Evolutionary conservation across 768 basidiomycete genomes (phyloP).

Genomic region (Leccinum boreale): DNA sequence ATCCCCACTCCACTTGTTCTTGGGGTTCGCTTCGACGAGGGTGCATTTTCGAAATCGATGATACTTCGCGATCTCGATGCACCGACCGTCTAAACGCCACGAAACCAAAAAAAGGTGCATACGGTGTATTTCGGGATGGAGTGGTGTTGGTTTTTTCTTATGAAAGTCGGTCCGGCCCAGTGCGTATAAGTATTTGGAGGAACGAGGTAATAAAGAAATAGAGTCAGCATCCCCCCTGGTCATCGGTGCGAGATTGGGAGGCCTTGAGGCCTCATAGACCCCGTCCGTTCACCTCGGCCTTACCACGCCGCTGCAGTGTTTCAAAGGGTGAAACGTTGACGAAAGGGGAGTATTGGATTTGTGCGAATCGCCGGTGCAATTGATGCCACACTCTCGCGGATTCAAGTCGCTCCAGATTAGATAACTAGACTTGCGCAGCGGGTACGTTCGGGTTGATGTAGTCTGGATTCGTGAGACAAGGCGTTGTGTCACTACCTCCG

Average conservation of each 20-base stretch:
- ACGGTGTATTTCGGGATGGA: neutral
- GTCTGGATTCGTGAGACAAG: neutral
- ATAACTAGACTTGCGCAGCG: neutral
- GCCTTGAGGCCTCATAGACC: neutral
- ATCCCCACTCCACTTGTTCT: neutral
- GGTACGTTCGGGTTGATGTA: neutral
- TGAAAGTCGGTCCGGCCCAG: neutral
- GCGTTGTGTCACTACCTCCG: neutral
- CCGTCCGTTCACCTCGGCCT: neutral
- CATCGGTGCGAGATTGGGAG: neutral
- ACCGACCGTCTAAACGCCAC: neutral
- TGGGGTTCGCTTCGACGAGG: neutral
- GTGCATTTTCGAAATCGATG: slow-evolving; percentile 2
- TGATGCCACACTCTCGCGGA: neutral
- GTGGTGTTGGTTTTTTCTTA: neutral
- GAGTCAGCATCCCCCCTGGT: neutral
- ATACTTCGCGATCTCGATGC: neutral
- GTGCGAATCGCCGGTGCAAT: neutral
- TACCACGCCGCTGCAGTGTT: neutral
- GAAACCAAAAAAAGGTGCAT: neutral
- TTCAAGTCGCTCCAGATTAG: neutral
- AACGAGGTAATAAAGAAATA: neutral
- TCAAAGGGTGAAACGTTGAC: neutral
- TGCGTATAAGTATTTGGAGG: neutral
- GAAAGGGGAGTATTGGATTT: neutral